Percentiles rank a stretch among this genome's conserved stretches.
Conservation (phyloP, 345 rosid genomes). For the Boechera divaricarpa region DNA sequence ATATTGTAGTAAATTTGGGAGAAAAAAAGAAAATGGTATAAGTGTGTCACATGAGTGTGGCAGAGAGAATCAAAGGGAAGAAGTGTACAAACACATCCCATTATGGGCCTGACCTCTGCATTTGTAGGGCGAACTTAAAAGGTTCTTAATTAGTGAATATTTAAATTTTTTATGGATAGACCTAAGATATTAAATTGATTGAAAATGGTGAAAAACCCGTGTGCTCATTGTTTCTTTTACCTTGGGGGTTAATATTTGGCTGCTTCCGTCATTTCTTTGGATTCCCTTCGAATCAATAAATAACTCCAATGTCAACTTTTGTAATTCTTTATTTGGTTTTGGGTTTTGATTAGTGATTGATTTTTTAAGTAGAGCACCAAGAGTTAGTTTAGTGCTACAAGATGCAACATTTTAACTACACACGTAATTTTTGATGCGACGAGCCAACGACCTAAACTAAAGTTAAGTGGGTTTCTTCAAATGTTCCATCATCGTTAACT, state of each 20-base stretch:
- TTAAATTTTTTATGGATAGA: not conserved
- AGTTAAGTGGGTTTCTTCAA: not conserved
- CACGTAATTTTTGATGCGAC: not conserved
- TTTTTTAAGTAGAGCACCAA: not conserved
- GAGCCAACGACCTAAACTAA: not conserved
- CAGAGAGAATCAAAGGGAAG: constrained; percentile 34
- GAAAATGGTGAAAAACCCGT: constrained; percentile 29
- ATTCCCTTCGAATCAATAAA: constrained; percentile 33
- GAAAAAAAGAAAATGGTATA: constrained; percentile 3
- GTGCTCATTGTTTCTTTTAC: constrained; percentile 26
- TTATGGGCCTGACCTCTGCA: constrained; percentile 43
- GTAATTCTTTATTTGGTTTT: not conserved
- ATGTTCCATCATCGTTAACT: constrained; percentile 11
- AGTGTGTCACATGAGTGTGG: constrained; percentile 35
- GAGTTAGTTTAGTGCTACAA: not conserved
- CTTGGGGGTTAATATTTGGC: constrained; percentile 37
- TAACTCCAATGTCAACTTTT: constrained; percentile 28
- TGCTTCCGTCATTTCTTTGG: constrained; percentile 43
- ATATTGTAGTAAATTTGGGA: not conserved
- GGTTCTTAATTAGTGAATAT: constrained; percentile 15
- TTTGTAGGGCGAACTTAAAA: constrained; percentile 37
- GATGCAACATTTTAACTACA: constrained; percentile 21
- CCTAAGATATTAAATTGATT: not conserved
- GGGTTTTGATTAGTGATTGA: not conserved
- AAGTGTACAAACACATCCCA: constrained; percentile 37